These are phyloP conservation scores for Emmonsiellopsis sp. DNA, from an alignment of 2,329 filamentous ascomycete species.

Conservation along the genomic window DNA sequence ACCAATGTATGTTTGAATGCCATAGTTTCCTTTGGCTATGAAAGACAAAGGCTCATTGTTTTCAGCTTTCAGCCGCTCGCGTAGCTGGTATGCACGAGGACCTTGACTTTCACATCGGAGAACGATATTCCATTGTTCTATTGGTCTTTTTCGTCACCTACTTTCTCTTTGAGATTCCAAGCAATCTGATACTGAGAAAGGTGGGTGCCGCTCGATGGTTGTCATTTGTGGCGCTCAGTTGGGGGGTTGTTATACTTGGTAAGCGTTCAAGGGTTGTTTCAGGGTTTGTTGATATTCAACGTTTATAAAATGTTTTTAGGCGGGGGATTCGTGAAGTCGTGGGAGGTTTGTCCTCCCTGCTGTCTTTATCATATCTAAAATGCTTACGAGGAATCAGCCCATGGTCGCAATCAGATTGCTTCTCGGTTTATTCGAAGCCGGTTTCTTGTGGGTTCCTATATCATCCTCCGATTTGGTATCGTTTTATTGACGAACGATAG, in stretches of 20 bases:
- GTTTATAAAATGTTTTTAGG: background rate
- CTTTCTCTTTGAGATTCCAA: slow-evolving; percentile 13
- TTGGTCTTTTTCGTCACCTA: slow-evolving; percentile 14
- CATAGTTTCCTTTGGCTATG: background rate
- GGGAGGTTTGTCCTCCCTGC: background rate
- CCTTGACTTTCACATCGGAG: slow-evolving; percentile 8
- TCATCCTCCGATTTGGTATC: background rate
- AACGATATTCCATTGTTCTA: slow-evolving; percentile 10
- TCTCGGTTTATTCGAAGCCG: slow-evolving; percentile 37
- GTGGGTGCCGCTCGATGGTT: slow-evolving; percentile 12
- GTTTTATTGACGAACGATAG: background rate
- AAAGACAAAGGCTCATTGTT: background rate
- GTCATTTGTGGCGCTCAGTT: slow-evolving; percentile 8
- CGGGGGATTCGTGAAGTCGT: slow-evolving; percentile 8
- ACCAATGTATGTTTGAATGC: background rate
- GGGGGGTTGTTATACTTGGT: slow-evolving; percentile 11
- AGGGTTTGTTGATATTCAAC: no score
- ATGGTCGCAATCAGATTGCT: slow-evolving; percentile 33
- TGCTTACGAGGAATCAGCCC: slow-evolving; percentile 20
- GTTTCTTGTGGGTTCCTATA: slow-evolving; percentile 20
- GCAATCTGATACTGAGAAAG: slow-evolving; percentile 10
- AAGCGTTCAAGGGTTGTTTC: background rate
- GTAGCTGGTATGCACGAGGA: slow-evolving; percentile 11
- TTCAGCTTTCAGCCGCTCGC: slow-evolving; percentile 7
- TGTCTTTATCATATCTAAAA: background rate